phyloP scores from a whole-genome alignment of 2,329 filamentous ascomycete genomes.

The Colletotrichum tropicale region DNA sequence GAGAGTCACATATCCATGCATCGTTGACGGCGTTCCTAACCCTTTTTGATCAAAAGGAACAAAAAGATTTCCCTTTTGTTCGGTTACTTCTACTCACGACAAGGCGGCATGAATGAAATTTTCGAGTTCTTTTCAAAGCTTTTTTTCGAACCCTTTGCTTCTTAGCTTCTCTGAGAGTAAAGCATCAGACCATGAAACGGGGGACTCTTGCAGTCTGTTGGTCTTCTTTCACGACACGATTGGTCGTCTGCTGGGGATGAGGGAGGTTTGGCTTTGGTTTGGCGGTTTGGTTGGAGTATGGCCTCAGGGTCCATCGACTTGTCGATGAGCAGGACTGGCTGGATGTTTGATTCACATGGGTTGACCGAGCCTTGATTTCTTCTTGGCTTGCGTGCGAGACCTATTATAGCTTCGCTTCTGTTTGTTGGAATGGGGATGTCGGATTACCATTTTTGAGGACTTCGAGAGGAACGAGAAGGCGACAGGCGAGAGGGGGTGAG shows the following conservation, averaged over 20 bases:
- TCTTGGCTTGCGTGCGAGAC: slow-evolving; percentile 17
- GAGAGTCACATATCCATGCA: slow-evolving; percentile 32
- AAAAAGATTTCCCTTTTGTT: slow-evolving; percentile 22
- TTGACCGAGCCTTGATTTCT: background rate
- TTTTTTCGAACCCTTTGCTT: slow-evolving; percentile 15
- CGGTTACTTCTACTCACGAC: slow-evolving; percentile 19
- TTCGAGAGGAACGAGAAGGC: background rate
- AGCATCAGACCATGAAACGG: slow-evolving; percentile 1
- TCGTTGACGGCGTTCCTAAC: slow-evolving; percentile 38
- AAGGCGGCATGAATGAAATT: slow-evolving; percentile 20
- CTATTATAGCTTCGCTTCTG: slow-evolving; percentile 15
- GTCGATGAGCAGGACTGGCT: slow-evolving; percentile 2
- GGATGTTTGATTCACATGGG: slow-evolving; percentile 6
- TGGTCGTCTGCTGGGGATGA: background rate
- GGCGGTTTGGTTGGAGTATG: slow-evolving; percentile 12
- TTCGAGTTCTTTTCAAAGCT: slow-evolving; percentile 14
- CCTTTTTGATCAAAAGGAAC: slow-evolving; percentile 16
- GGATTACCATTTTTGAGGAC: slow-evolving; percentile 6
- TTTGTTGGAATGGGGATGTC: slow-evolving; percentile 7
- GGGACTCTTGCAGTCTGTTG: slow-evolving; percentile 17
- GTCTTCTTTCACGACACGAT: slow-evolving; percentile 4
- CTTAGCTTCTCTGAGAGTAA: slow-evolving; percentile 21
- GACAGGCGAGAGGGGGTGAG: background rate
- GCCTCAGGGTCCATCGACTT: background rate
- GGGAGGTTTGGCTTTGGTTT: slow-evolving; percentile 13